Conservation (phyloP, 306 rosid species). For the Cucurbita argyrosperma region DNA sequence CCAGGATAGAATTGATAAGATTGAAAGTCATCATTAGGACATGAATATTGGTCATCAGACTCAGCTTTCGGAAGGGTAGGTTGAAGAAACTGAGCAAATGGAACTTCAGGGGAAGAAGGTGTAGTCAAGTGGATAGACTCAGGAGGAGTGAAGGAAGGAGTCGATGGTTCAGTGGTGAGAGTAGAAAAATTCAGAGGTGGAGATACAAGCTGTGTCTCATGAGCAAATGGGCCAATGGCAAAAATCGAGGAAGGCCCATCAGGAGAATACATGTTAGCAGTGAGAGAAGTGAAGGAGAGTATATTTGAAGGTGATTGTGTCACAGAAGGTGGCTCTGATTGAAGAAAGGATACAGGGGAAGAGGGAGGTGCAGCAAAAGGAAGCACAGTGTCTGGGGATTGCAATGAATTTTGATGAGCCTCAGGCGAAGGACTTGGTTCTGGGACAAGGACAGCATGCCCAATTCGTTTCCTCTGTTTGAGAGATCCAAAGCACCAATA, state of each 20-base stretch:
- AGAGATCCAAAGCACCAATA: conserved; percentile 66
- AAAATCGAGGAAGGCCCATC: conserved; percentile 83
- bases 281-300: conserved; percentile 37
- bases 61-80: conserved; percentile 38
- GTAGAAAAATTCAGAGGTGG: conserved; percentile 83
- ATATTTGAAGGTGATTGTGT: conserved; percentile 57
- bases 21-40: conserved; percentile 67
- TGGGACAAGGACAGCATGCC: conserved; percentile 60
- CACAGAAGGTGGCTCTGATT: conserved; percentile 84
- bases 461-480: conserved; percentile 47
- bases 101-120: conserved; percentile 97
- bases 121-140: conserved; percentile 81
- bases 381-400: conserved; percentile 27
- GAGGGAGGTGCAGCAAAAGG: conserved; percentile 94
- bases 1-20: conserved; percentile 90
- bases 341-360: conserved; percentile 85
- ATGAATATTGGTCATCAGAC: conserved; percentile 37
- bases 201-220: conserved; percentile 79
- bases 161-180: conserved; percentile 73
- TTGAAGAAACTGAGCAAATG: conserved; percentile 80
- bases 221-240: conserved; percentile 84
- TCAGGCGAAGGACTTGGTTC: conserved; percentile 26
- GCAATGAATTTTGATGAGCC: conserved; percentile 30
- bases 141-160: conserved; percentile 92
- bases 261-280: conserved; percentile 83